phyloP scores from a whole-genome alignment of 2,329 filamentous ascomycete genomes.

The Metarhizium sp. region DNA sequence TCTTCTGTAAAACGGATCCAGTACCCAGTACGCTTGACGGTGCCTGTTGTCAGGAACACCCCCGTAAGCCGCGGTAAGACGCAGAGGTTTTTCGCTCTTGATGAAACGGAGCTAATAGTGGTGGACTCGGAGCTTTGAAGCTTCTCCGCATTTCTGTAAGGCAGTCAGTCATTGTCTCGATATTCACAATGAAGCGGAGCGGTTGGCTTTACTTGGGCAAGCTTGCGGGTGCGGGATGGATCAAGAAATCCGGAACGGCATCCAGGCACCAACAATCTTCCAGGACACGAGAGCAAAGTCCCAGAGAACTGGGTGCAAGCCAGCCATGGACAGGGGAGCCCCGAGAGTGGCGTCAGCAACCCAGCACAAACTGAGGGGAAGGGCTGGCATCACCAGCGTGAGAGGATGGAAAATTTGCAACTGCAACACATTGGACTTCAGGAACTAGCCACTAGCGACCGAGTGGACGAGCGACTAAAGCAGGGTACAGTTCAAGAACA shows the following conservation, averaged over 20 bases:
- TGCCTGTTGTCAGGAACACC: background rate
- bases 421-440: too few relatives aligned
- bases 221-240: background rate
- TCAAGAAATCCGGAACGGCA: background rate
- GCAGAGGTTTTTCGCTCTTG: background rate
- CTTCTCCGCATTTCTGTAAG: background rate
- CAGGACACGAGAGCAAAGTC: background rate
- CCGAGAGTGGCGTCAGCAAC: background rate
- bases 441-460: too few relatives aligned
- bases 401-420: too few relatives aligned
- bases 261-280: background rate
- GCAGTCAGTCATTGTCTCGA: background rate
- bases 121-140: background rate
- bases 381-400: too few relatives aligned
- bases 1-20: background rate
- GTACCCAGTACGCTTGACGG: background rate
- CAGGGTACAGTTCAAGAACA: too few relatives aligned
- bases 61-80: background rate
- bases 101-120: background rate
- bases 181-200: background rate
- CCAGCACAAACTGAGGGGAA: too few relatives aligned
- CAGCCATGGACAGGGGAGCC: background rate
- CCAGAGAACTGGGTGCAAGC: background rate
- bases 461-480: too few relatives aligned
- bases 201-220: background rate